Evolutionary conservation across 257 asterid genomes (phyloP), one percentile per base, ranked within the genome.

Genomic region (Nemophila menziesii): DNA sequence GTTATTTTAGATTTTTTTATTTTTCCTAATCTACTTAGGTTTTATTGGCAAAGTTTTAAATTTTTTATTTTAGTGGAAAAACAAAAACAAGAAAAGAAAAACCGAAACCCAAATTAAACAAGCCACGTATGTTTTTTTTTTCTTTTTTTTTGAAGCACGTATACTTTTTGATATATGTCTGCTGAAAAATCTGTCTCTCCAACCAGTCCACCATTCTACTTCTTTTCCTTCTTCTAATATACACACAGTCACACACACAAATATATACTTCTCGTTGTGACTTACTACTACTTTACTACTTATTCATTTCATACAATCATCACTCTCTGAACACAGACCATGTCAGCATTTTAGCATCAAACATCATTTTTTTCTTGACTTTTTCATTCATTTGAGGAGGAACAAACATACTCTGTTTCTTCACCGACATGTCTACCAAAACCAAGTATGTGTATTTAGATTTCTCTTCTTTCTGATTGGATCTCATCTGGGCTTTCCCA

Each of bases 401-500:
- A n/a, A n/a, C 33, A 34, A 21, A 45, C 38, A 54, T 21, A 43
- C 12, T 45, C 36, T 29, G 12, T 29, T 7, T 29, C 48, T 19
- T 18, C 48, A 8, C 11, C 63, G 46, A 27, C 64, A 82, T 86
- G 94, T 68, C 94, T 64, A 44, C 79, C 58, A 82, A 77, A 68
- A 51, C 93, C 71, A 86, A 65, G 97, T 86, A 57, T 77, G 92
- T 67, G 23, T 8, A n/a, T 12, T 10, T n/a, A 0, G 6, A 2
- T 7, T 4, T 48, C 17, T 54, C 8, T n/a, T 29, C 54, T 9
- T 67, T 65, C 51, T 45, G 50, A 54, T n/a, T 39, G 13, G 51
- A 65, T 65, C 59, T 64, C 62, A 15, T 63, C 49, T 65, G 61
- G 51, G 44, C 16, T 60, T 42, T 55, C 23, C 1, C 5, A 23